These are phyloP conservation scores for Physcomitrium patens DNA, from an alignment of 225 moss, liverwort and hornwort genomes.

Conservation along the genomic window DNA sequence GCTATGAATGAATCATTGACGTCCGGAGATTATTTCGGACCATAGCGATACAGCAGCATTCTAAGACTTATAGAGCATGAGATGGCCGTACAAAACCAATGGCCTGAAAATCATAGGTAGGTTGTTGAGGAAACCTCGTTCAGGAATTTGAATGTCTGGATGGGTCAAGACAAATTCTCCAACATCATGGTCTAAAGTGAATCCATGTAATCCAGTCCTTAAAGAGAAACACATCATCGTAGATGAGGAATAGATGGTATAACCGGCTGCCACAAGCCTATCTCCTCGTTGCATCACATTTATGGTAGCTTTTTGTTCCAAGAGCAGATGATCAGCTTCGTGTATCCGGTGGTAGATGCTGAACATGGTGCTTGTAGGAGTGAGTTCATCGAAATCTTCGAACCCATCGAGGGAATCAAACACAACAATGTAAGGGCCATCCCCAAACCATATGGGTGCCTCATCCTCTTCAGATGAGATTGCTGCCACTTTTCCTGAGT, in stretches of 20 bases:
- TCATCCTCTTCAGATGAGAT: conserved; percentile 95
- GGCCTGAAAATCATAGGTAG: neutral
- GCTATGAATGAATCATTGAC: neutral
- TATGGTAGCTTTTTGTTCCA: conserved; percentile 67
- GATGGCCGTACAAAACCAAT: neutral
- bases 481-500: conserved; percentile 85
- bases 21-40: neutral
- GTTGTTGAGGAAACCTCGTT: conserved; percentile 67
- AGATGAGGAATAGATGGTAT: conserved; percentile 86
- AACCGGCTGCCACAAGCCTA: conserved; percentile 85
- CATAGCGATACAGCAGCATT: neutral
- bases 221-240: conserved; percentile 87
- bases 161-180: conserved; percentile 95
- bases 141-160: conserved; percentile 79
- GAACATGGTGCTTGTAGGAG: conserved; percentile 91
- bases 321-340: conserved; percentile 59
- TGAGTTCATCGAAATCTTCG: conserved; percentile 86
- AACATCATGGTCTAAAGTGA: conserved; percentile 76
- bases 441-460: conserved; percentile 81
- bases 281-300: conserved; percentile 91
- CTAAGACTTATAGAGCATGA: neutral
- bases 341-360: conserved; percentile 79
- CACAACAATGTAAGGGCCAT: conserved; percentile 81
- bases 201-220: conserved; percentile 75
- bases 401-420: conserved; percentile 96